Evolutionary conservation across 73 alveolate genomes (phyloP), one percentile per base, ranked within the genome.

Genomic region (Paramecium caudatum): DNA sequence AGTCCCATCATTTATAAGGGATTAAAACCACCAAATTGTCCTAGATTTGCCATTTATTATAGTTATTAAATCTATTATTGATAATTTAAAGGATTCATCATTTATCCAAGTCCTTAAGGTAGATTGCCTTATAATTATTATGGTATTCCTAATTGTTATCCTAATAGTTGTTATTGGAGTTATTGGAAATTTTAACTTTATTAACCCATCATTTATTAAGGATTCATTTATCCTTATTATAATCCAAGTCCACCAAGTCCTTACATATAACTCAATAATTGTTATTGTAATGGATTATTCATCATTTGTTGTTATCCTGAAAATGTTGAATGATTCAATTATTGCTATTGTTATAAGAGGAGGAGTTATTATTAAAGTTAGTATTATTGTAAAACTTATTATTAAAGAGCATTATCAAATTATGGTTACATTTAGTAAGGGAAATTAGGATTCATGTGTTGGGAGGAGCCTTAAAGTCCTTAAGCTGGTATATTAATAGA

Each of bases 1-100:
- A 55, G 45, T 19, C 80, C 80, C 80, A 55, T 55, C 80, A 55
- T 19, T 23, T n/a, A n/a, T n/a, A n/a, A n/a, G n/a, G 80, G 80
- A 55, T 55, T 55, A 55, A 55, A 55, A 55, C 30, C 30, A 5
- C 46, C 25, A 55, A 55, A 55, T 10, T 5, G 23, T 12, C 80
- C 80, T 7, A 55, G n/a, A n/a, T n/a, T 7, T 55, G 46, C 80
- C 80, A 55, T 55, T 55, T 55, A 8, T 55, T 55, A 43, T 10
- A 55, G 13, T 55, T 55, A 43, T 6, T 55, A 4, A 1, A 23
- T 6, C 2, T 23, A 55, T 55, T 55, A 55, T 55, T 55, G 16
- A 4, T 55, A 8, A 9, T 55, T 12, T 23, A 55, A 55, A 27
- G 8, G 23, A 55, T 55, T 55, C 80, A 55, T 55, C 30, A 37